Evolutionary conservation across 2,329 filamentous ascomycete genomes (phyloP).

Genomic region (Xylariaceae sp.): DNA sequence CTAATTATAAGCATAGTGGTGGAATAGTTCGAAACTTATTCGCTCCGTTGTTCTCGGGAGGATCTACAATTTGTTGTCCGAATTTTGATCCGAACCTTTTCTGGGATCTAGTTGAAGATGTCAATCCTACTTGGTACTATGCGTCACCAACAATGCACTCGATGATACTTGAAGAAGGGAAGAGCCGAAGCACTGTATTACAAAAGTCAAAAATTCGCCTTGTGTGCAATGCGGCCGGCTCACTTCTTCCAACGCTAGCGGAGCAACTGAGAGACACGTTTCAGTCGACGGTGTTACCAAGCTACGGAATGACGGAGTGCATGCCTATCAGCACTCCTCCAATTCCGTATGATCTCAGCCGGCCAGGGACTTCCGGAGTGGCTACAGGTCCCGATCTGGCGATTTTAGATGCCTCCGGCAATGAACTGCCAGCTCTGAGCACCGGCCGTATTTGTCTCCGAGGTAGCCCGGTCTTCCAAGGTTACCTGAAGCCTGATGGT

Average conservation of each 20-base stretch:
- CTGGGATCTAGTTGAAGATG: conserved; percentile 51
- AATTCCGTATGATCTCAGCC: conserved; percentile 49
- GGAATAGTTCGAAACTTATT: conserved; percentile 55
- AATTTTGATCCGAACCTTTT: conserved; percentile 55
- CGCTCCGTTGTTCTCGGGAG: conserved; percentile 52
- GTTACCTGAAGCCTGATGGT: conserved; percentile 46
- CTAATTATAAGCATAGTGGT: conserved; percentile 36
- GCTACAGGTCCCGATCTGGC: conserved; percentile 50
- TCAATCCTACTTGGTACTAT: conserved; percentile 55
- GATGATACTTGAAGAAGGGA: conserved; percentile 48
- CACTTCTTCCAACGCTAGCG: conserved; percentile 50
- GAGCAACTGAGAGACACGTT: conserved; percentile 49
- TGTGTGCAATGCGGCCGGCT: conserved; percentile 56
- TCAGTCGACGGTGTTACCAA: conserved; percentile 50
- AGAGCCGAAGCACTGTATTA: conserved; percentile 38
- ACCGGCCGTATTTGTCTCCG: conserved; percentile 51
- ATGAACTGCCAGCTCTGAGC: conserved; percentile 28
- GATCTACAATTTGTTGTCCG: conserved; percentile 52
- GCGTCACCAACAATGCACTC: conserved; percentile 58
- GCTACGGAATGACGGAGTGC: conserved; percentile 60
- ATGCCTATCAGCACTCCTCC: conserved; percentile 58
- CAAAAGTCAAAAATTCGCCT: conserved; percentile 45
- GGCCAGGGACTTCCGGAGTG: conserved; percentile 52
- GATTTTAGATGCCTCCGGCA: conserved; percentile 44
- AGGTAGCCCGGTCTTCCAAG: conserved; percentile 49